Evolutionary conservation across 2,329 filamentous ascomycete genomes (phyloP).

Genomic region (Hymenoscyphus albidus): DNA sequence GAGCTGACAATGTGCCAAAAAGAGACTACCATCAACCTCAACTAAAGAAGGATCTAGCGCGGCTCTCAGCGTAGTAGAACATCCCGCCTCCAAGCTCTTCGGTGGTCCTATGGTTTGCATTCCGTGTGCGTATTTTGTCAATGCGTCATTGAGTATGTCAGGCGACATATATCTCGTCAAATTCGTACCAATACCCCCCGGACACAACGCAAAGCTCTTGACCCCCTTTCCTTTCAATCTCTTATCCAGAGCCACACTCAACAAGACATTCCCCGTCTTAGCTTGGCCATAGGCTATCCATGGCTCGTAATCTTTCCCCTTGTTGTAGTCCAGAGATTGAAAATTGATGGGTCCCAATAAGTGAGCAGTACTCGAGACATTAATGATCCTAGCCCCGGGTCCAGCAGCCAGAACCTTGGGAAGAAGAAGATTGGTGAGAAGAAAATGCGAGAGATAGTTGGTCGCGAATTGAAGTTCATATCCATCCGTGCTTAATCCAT

Average conservation of each 20-base stretch:
- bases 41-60: constrained; percentile 38
- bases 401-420: constrained; percentile 14
- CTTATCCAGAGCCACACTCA: constrained; percentile 30
- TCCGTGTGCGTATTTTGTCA: neutral
- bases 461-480: constrained; percentile 50
- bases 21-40: constrained; percentile 8
- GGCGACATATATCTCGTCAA: constrained; percentile 11
- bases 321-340: constrained; percentile 28
- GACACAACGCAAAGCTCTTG: constrained; percentile 32
- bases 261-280: constrained; percentile 38
- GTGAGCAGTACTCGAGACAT: constrained; percentile 36
- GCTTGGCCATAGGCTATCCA: constrained; percentile 37
- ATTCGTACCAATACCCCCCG: constrained; percentile 22
- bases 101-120: neutral
- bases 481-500: constrained; percentile 39
- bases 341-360: constrained; percentile 35
- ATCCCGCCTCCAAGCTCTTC: constrained; percentile 17
- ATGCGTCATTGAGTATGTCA: neutral
- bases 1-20: constrained; percentile 14
- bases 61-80: constrained; percentile 36
- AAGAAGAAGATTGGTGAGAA: constrained; percentile 47
- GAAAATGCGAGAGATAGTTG: constrained; percentile 52
- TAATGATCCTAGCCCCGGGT: constrained; percentile 19
- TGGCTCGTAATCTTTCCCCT: constrained; percentile 33
- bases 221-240: constrained; percentile 27